Evolutionary conservation across 2,329 filamentous ascomycete species (phyloP).

Genomic region (Diaporthe ilicicola): DNA sequence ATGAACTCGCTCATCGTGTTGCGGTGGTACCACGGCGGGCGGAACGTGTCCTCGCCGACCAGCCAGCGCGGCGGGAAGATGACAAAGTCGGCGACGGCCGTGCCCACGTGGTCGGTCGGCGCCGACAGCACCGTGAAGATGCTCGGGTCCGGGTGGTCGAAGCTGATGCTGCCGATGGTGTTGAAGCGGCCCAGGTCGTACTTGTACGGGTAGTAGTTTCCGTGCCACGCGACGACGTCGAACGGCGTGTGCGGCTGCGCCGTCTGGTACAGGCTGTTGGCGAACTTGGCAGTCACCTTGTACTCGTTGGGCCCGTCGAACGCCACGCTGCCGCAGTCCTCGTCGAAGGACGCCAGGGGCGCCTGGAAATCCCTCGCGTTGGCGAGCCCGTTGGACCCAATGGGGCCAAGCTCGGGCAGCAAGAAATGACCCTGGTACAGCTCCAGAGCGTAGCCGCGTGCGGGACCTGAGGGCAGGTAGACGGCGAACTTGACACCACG

Average conservation of each 20-base stretch:
- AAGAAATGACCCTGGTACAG: conserved; percentile 77
- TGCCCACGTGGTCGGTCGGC: conserved; percentile 66
- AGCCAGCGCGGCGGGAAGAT: conserved; percentile 79
- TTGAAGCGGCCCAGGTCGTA: conserved; percentile 83
- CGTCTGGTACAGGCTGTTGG: conserved; percentile 71
- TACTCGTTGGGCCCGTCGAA: conserved; percentile 48
- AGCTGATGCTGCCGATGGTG: conserved; percentile 76
- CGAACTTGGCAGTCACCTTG: conserved; percentile 71
- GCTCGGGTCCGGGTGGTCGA: conserved; percentile 80
- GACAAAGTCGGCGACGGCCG: conserved; percentile 75
- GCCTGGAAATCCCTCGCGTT: conserved; percentile 80
- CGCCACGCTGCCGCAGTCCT: conserved; percentile 56
- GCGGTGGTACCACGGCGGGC: conserved; percentile 77
- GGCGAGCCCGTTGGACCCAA: conserved; percentile 78
- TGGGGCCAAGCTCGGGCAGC: conserved; percentile 77
- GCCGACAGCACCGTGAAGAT: conserved; percentile 79
- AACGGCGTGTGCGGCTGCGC: conserved; percentile 77
- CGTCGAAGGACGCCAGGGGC: conserved; percentile 74
- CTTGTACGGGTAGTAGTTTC: conserved; percentile 82
- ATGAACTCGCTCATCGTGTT: conserved; percentile 75
- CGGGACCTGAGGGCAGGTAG: conserved; percentile 66
- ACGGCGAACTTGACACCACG: conserved; percentile 79
- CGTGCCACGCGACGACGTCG: conserved; percentile 83
- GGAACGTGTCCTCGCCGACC: conserved; percentile 74
- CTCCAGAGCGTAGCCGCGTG: conserved; percentile 78